Evolutionary conservation across 306 rosid genomes (phyloP).

Genomic region (Malus fusca): DNA sequence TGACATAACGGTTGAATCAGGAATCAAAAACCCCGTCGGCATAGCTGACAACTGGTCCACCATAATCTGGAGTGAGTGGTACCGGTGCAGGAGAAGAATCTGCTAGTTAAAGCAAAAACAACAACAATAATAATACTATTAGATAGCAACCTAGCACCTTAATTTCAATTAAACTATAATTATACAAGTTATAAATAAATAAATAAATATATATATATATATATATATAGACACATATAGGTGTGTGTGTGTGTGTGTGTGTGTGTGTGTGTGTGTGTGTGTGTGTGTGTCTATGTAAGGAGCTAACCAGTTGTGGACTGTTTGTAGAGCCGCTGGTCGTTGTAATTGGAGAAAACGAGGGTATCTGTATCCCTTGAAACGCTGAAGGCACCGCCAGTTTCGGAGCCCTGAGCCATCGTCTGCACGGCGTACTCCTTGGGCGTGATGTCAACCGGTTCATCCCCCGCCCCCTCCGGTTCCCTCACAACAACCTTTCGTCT

Average conservation of each 20-base stretch:
- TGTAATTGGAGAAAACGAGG: conserved; percentile 66
- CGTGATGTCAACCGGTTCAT: conserved; percentile 62
- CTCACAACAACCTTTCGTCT: conserved; percentile 77
- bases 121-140: too few species aligned
- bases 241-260: too few species aligned
- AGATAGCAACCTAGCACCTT: too few species aligned
- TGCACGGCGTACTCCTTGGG: conserved; percentile 78
- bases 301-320: conserved; percentile 30
- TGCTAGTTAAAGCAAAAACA: conserved; percentile 11
- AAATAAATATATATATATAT: too few species aligned
- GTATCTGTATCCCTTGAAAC: conserved; percentile 43
- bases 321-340: conserved; percentile 80
- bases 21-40: conserved; percentile 82
- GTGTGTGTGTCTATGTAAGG: too few species aligned
- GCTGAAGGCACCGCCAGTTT: conserved; percentile 65
- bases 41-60: conserved; percentile 60
- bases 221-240: too few species aligned
- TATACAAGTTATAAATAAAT: too few species aligned
- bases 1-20: conserved; percentile 59
- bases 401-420: conserved; percentile 78
- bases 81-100: conserved; percentile 43
- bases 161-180: too few species aligned
- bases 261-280: too few species aligned
- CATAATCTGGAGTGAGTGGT: conserved; percentile 72
- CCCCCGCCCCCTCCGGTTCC: conserved; percentile 55